phyloP scores from a whole-genome alignment of 2,329 filamentous ascomycete species.

The Plenodomus biglobosus region DNA sequence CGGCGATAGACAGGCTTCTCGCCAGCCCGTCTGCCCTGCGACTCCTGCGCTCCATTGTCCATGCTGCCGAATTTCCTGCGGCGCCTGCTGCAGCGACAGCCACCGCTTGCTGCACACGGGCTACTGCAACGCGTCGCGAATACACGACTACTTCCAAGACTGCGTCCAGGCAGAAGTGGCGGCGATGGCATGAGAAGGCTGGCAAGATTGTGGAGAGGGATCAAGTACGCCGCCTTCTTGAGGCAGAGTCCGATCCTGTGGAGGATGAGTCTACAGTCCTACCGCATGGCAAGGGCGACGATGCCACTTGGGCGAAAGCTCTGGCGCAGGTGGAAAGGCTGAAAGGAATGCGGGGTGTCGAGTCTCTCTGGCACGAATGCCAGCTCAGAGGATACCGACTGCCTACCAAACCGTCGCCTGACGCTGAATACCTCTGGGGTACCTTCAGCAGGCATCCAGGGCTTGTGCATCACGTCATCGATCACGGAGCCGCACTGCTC shows the following conservation, averaged over 20 bases:
- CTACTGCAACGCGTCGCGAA: constrained; percentile 7
- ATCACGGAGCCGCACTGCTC: constrained; percentile 48
- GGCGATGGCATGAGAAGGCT: constrained; percentile 14
- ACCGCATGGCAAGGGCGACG: not conserved
- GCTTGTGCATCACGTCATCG: constrained; percentile 43
- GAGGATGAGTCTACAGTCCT: not conserved
- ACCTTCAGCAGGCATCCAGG: constrained; percentile 45
- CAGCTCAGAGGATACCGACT: constrained; percentile 42
- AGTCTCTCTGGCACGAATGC: constrained; percentile 49
- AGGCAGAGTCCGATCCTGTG: constrained; percentile 1
- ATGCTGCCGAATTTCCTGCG: constrained; percentile 23
- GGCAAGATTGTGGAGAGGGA: constrained; percentile 7
- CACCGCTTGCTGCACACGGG: not conserved
- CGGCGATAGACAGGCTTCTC: constrained; percentile 50
- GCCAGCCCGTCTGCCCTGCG: constrained; percentile 48
- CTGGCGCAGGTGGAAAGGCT: constrained; percentile 47
- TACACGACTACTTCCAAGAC: constrained; percentile 11
- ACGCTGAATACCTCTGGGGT: constrained; percentile 50
- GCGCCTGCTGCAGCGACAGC: constrained; percentile 13
- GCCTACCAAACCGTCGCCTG: constrained; percentile 41
- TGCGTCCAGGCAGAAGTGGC: constrained; percentile 13
- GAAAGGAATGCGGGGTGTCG: constrained; percentile 46
- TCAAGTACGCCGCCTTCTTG: constrained; percentile 10
- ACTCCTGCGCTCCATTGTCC: constrained; percentile 41
- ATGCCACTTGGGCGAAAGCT: constrained; percentile 45